Evolutionary conservation across 169 alveolate species (phyloP), one percentile per base, ranked within the genome.

Genomic region (Blepharisma undulans): DNA sequence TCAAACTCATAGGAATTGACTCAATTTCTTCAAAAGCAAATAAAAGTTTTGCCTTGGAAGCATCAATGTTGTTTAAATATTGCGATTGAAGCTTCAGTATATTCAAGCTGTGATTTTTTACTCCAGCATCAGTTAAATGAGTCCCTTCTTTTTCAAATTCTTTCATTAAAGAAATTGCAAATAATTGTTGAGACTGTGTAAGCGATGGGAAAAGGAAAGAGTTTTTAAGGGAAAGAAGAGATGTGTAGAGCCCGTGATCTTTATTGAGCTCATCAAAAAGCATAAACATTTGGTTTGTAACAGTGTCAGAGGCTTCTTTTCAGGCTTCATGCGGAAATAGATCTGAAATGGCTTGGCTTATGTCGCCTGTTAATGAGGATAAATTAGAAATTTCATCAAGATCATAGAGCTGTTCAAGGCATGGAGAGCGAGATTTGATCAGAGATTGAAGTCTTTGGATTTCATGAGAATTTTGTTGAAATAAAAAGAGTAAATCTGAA

Each of bases 121-220:
- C 25, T 0, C 6, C 18, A 72, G 80, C 10, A 25, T 48, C 66
- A 29, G 29, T 74, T 22, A 22, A 74, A 29, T 74, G 80, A 74
- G 48, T 82, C 25, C 78, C 72, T 82, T 82, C 89, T 82, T 82
- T 82, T 82, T 33, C 72, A 25, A 82, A 82, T 19, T 82, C 89
- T 34, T 33, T 22, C 14, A 82, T 5, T 5, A 82, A n/a, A 30
- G 32, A n/a, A 19, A 22, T 22, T 4, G 89, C 60, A 33, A 82
- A 34, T 8, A 36, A n/a, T 8, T 82, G 89, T 4, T 82, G 89
- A 4, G 77, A 36, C 10, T 72, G 89, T 2, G 89, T 4, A 32
- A 82, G 48, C 22, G 74, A 22, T 34, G 74, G 48, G 71, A n/a
- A 82, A 21, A 22, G 34, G 8, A 32, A 72, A 79, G 87, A 79